Evolutionary conservation across 768 basidiomycete genomes (phyloP).

Genomic region (Gelatoporia subvermispora): DNA sequence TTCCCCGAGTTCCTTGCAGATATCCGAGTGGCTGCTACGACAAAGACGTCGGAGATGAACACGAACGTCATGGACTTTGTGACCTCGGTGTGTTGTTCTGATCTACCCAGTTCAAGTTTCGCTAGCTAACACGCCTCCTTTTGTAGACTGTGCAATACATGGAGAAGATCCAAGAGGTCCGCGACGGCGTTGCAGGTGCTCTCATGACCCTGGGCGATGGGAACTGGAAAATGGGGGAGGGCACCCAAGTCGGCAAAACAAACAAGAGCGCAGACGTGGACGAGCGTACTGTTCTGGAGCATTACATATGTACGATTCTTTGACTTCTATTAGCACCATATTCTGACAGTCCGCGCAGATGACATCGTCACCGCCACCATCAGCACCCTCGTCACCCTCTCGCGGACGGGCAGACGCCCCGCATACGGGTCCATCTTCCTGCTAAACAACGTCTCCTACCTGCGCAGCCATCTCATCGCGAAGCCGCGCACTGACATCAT

Average conservation of each 20-base stretch:
- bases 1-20: slow-evolving; percentile 84
- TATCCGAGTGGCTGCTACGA: slow-evolving; percentile 57
- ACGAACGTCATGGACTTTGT: slow-evolving; percentile 63
- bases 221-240: slow-evolving; percentile 91
- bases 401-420: slow-evolving; percentile 53
- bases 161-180: slow-evolving; percentile 64
- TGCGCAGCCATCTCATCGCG: slow-evolving; percentile 54
- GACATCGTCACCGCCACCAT: slow-evolving; percentile 71
- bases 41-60: slow-evolving; percentile 55
- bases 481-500: slow-evolving; percentile 43
- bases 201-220: slow-evolving; percentile 75
- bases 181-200: slow-evolving; percentile 60
- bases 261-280: slow-evolving; percentile 47
- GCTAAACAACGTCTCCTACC: slow-evolving; percentile 73
- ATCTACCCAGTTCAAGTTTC: background rate
- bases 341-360: slow-evolving; percentile 34
- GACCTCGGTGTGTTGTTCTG: slow-evolving; percentile 38
- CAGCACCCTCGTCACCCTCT: slow-evolving; percentile 56
- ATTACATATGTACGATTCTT: slow-evolving; percentile 59
- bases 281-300: slow-evolving; percentile 61
- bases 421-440: slow-evolving; percentile 73
- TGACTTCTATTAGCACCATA: background rate
- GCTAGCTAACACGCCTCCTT: background rate
- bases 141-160: slow-evolving; percentile 63
- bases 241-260: slow-evolving; percentile 54